Base-by-base conservation (phyloP, 2,329 filamentous ascomycete genomes). In the Xylaria sp. region DNA sequence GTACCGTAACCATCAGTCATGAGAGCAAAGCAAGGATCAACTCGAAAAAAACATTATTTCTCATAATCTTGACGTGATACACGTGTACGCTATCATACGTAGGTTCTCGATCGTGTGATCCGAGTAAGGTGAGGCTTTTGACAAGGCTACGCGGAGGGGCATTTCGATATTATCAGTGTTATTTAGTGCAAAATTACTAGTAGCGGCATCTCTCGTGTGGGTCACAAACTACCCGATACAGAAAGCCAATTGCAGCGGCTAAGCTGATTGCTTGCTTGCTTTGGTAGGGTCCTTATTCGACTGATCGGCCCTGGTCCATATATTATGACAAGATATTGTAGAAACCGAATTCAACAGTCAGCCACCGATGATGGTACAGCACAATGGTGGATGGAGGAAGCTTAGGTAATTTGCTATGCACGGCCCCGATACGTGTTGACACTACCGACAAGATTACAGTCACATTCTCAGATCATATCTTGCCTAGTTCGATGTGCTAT, bases 71-170 rank as follows among this genome's bases (percentile, higher is more conserved):
- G 39, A 43, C 39, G 39, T 43, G 41, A 43, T 15, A 13, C 6
- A 43, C 18, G 18, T 43, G 41, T 46, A 46, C 13, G 8, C 41
- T 28, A 8, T 7, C 23, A 31, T 8, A 54, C 4, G 39, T 41
- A 18, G 12, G 4, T 41, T 2, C 18, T 49, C 9, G 43, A 13
- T 23, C 46, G 15, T 55, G 52, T 33, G 28, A 8, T 23, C 20
- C 18, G 39, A 56, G 39, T 61, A 6, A 63, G 67, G 62, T 60
- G 51, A 69, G 64, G 60, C 67, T 67, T 54, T 54, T 33, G 63
- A 25, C 60, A 58, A 67, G 67, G 67, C 67, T 69, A 60, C 33
- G 28, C 33, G n/a, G 28, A 48, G 48, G 4, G 43, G 25, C 41
- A 51, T 28, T 9, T 10, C 31, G 28, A 55, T 15, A 51, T 18